These are phyloP conservation scores for Moniliophthora roreri DNA, from an alignment of 1,284 basidiomycete species.

Conservation along the genomic window DNA sequence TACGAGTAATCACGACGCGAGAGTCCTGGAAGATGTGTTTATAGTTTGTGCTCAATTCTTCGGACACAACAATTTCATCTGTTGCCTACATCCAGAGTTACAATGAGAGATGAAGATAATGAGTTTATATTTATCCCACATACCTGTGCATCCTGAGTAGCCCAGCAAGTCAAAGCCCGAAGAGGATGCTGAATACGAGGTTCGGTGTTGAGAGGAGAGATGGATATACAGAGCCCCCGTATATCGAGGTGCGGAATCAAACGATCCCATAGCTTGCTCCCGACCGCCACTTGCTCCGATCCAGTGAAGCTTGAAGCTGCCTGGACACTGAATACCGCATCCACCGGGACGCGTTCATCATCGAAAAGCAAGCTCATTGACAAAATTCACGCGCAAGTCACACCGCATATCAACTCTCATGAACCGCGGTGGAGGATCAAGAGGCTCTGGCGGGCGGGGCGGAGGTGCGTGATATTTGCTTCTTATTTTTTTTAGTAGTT, in stretches of 20 bases:
- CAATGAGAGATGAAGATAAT: not conserved
- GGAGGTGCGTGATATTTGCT: conserved; percentile 30
- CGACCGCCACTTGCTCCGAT: conserved; percentile 1
- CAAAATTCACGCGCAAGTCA: conserved; percentile 3
- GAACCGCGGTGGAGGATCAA: conserved; percentile 47
- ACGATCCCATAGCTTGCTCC: conserved; percentile 2
- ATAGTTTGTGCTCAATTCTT: conserved; percentile 18
- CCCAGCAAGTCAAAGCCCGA: conserved; percentile 28
- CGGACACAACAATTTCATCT: conserved; percentile 16
- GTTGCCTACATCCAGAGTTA: conserved; percentile 24
- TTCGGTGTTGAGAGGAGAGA: not conserved
- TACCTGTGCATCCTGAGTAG: conserved; percentile 22
- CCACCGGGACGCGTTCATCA: conserved; percentile 12
- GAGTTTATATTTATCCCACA: conserved; percentile 6
- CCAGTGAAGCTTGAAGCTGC: not conserved
- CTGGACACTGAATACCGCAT: conserved; percentile 14
- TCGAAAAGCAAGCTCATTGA: conserved; percentile 30
- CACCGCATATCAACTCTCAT: conserved; percentile 28
- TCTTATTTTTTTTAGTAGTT: not conserved
- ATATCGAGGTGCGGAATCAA: not conserved
- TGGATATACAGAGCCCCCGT: conserved; percentile 9
- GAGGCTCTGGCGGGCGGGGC: conserved; percentile 41
- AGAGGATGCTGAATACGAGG: not conserved
- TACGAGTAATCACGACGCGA: conserved; percentile 17
- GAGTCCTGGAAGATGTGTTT: conserved; percentile 24